A percentile compares a stretch with the other conserved stretches of the same genome.
phyloP scores from a whole-genome alignment of 371 early-diverging fungal species.

The Mucor sp. region DNA sequence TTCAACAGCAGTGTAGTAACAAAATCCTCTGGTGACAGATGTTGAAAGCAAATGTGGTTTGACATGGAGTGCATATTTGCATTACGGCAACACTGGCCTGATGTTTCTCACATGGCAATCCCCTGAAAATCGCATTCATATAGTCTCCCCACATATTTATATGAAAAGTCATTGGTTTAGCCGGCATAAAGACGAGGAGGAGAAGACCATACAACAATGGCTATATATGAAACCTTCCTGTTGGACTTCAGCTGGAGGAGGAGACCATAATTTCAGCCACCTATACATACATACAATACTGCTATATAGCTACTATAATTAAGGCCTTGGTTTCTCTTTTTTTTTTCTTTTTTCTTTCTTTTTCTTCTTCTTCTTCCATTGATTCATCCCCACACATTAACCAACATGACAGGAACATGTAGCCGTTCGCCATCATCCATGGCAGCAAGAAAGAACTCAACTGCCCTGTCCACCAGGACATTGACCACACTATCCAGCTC shows the following conservation, averaged over 20 bases:
- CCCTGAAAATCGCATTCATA: background rate
- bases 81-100: background rate
- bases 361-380: no score
- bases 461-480: background rate
- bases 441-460: background rate
- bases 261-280: no score
- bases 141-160: background rate
- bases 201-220: background rate
- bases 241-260: background rate
- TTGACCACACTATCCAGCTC: background rate
- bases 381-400: background rate
- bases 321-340: no score
- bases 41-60: background rate
- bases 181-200: background rate
- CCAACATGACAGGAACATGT: background rate
- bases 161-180: background rate
- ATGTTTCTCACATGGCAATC: background rate
- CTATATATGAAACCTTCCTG: background rate
- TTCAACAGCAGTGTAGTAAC: no score
- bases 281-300: no score
- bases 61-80: no score
- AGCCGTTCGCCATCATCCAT: background rate
- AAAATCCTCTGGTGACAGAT: background rate
- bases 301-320: no score
- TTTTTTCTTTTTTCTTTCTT: constrained; percentile 1